Base-by-base conservation (phyloP, 495 filamentous ascomycete species). In the Podospora bellae-mahoneyi region DNA sequence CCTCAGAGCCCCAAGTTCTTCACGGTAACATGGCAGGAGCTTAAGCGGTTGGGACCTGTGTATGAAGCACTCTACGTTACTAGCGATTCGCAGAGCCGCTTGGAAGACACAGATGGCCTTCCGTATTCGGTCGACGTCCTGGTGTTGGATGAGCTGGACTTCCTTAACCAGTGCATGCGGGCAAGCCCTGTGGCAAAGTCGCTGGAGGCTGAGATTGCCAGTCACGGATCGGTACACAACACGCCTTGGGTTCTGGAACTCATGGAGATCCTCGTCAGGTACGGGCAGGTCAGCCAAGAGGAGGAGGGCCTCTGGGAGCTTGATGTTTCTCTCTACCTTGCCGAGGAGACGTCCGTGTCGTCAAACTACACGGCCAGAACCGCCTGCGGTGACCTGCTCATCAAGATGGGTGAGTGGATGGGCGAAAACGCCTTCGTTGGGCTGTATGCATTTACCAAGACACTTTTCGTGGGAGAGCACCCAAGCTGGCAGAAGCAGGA, bases 251-350 rank as follows among this genome's bases (percentile, higher is more conserved):
- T 96, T 19, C 83, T 89, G 19, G 91, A 96, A 69, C 85, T 97
- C 23, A 87, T 96, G 85, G 89, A 90, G 75, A 80, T 97, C 27
- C 84, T 90, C n/a, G 86, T 91, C 5, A 87, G 89, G 2, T 96
- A 96, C 76, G 89, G 92, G n/a, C 92, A 96, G 69, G 96, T 99
- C 69, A 92, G 92, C 4, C 88, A 86, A 15, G 95, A 99, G 75
- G 96, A 98, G 74, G 92, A 96, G 77, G 92, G 90, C 7, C 80
- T 99, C 30, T 99, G 95, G 95, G 92, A 98, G 66, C 89, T 97
- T 67, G 95, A 99, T 78, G 88, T 96, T 64, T 98, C 96, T 60
- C 84, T 98, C 1, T 99, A 96, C 78, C 84, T 99, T 30, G 93
- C 93, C 0, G 95, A 99, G 74, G 95, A 99, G 78, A 94, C 92